phyloP scores from a whole-genome alignment of 441 rosid genomes.

The Mallotus japonicus region DNA sequence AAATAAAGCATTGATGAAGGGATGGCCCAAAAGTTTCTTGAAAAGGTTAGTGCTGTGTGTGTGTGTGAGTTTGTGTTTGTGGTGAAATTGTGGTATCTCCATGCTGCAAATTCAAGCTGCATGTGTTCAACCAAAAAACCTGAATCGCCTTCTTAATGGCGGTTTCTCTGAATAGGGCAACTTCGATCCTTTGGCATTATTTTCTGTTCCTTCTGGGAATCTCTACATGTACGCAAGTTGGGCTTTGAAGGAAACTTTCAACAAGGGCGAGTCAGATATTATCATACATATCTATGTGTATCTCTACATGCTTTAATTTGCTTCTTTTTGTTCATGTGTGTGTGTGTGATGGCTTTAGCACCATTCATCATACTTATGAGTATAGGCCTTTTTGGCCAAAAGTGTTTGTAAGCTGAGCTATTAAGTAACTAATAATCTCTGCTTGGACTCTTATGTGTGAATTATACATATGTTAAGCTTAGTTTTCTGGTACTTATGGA shows the following conservation, averaged over 20 bases:
- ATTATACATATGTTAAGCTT: too few species aligned
- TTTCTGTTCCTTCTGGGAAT: conserved; percentile 17
- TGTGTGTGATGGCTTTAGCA: neutral
- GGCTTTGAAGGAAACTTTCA: conserved; percentile 21
- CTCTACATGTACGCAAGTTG: conserved; percentile 14
- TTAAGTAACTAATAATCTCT: too few species aligned
- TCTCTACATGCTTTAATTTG: neutral
- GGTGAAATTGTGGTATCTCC: too few species aligned
- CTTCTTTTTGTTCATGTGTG: neutral
- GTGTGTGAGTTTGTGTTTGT: neutral
- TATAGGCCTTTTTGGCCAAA: neutral
- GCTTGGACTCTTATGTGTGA: too few species aligned
- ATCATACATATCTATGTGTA: neutral
- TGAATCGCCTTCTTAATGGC: conserved; percentile 24
- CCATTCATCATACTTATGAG: neutral
- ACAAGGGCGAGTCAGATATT: conserved; percentile 25
- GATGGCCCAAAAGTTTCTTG: conserved; percentile 14
- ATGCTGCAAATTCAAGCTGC: neutral
- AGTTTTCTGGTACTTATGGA: too few species aligned
- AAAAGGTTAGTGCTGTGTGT: neutral
- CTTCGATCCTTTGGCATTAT: conserved; percentile 58
- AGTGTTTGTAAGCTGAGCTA: neutral
- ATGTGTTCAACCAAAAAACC: conserved; percentile 3
- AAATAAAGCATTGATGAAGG: neutral
- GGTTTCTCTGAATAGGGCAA: conserved; percentile 42